Base-by-base conservation (phyloP, 768 basidiomycete species). In the Amyloporia xantha region DNA sequence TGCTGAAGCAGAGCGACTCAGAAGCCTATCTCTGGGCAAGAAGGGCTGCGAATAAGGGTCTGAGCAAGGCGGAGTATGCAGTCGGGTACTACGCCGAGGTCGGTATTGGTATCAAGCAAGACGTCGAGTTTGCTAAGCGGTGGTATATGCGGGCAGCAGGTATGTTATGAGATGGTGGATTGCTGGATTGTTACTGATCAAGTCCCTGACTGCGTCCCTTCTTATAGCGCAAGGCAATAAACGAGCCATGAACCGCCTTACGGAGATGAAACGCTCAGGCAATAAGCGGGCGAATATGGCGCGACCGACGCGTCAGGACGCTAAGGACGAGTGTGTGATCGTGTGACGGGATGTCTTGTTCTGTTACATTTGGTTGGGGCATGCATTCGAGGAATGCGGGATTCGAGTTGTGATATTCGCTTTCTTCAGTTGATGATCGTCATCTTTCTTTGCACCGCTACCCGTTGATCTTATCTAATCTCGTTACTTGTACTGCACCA, bases 81-180 rank as follows among this genome's bases (percentile, higher is more conserved):
- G 95, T 98, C 17, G 96, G 95, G 21, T 96, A 97, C 67, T 99
- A 98, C 65, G 91, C 92, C 0, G 96, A 98, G 66, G 86, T 94
- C 10, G 96, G 94, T 2, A 99, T 99, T 56, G 96, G 96, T 26
- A 86, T 95, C 64, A 95, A 95, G 71, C 88, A 91, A 61, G 95
- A 99, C 60, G 68, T 92, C 40, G 95, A 98, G 52, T 85, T 93
- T 65, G 93, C 96, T 17, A 97, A 95, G 69, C 79, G 88, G 57
- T 98, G 95, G 94, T 99, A 99, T 66, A 96, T 97, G 91, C 81
- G 96, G 37, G 94, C 96, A 28, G 96, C 96, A 58, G 94, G 95
- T 97, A 60, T 42, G 86, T 51, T 37, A 26, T 20, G 20, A 25
- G 41, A 33, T 38, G 45, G 39, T n/a, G n/a, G n/a, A n/a, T n/a